Percentiles rank a stretch among this genome's conserved stretches.
Conservation (phyloP, 345 rosid species). For the Reutealis trisperma region DNA sequence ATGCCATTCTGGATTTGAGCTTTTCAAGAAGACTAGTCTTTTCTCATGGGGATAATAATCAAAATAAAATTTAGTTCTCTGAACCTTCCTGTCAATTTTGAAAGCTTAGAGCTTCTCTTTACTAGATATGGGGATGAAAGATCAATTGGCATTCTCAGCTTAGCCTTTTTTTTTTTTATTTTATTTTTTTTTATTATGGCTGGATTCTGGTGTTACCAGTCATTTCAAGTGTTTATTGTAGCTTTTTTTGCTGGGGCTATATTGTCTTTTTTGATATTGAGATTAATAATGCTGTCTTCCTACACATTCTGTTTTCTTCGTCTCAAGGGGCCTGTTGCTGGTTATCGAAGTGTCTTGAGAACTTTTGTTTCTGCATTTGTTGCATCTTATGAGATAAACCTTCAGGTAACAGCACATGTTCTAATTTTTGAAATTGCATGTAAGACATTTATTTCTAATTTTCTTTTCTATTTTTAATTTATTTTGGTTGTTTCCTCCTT, state of each 20-base stretch:
- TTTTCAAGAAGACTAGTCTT: neutral
- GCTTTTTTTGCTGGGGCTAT: neutral
- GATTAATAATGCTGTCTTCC: neutral
- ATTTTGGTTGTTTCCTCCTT: constrained; percentile 22
- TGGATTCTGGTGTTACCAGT: constrained; percentile 5
- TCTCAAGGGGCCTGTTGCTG: constrained; percentile 70
- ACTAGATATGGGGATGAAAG: neutral
- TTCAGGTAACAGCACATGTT: constrained; percentile 54
- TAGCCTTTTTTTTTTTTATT: neutral
- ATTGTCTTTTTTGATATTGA: neutral
- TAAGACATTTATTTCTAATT: neutral
- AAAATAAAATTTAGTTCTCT: neutral
- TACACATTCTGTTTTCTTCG: neutral
- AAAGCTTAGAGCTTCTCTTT: neutral
- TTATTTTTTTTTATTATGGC: constrained; percentile 19
- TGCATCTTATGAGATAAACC: constrained; percentile 89
- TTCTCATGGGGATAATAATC: neutral
- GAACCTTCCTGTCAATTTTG: neutral
- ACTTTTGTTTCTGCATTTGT: constrained; percentile 88
- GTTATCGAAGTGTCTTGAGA: constrained; percentile 83
- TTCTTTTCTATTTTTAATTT: constrained; percentile 7
- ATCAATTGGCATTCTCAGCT: constrained; percentile 3
- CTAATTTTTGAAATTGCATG: constrained; percentile 12
- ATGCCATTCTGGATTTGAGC: neutral
- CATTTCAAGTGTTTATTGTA: constrained; percentile 1